Evolutionary conservation across 768 basidiomycete genomes (phyloP), one percentile per base, ranked within the genome.

Genomic region (Hygrophorus pudorinus): DNA sequence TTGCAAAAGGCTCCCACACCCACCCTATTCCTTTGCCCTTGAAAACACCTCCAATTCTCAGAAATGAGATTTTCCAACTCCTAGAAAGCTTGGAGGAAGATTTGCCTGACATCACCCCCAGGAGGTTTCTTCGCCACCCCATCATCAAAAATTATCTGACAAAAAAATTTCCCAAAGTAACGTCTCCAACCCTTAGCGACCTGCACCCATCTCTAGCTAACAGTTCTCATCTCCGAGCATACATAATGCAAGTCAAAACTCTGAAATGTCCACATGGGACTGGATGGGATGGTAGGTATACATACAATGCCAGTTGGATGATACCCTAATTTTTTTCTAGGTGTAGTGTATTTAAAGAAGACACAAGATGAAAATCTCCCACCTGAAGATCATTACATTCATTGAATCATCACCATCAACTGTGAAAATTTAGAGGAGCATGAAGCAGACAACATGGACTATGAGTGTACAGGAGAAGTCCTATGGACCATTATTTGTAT

Each of bases 121-220:
- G 57, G 2, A 31, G 44, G 1, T 54, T 62, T 27, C 30, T 62
- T 1, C 43, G 52, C 1, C 56, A 62, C 37, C 53, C 59, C 7
- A 27, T 48, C 1, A 36, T 53, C 4, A 41, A 48, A 20, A 28
- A 48, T 2, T 53, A 48, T 27, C 49, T 61, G 11, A 3, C 7
- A 18, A 3, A 12, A 24, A 7, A 3, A 16, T 4, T 48, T 54
- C n/a, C n/a, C n/a, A n/a, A n/a, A n/a, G n/a, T n/a, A n/a, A n/a
- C n/a, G n/a, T n/a, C n/a, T 30, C 57, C 54, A 6, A 4, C 46
- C 10, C 30, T 60, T 0, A 51, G 42, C n/a, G 42, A 59, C 20
- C 50, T 59, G 12, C 59, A 62, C 42, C 17, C 49, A 2, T 62
- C 59, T 0, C 48, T 62, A 5, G 55, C 58, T 0, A 62, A 62